These are phyloP conservation scores for Dichotomopilus funicola DNA, from an alignment of 2,329 filamentous ascomycete species.

Conservation along the genomic window DNA sequence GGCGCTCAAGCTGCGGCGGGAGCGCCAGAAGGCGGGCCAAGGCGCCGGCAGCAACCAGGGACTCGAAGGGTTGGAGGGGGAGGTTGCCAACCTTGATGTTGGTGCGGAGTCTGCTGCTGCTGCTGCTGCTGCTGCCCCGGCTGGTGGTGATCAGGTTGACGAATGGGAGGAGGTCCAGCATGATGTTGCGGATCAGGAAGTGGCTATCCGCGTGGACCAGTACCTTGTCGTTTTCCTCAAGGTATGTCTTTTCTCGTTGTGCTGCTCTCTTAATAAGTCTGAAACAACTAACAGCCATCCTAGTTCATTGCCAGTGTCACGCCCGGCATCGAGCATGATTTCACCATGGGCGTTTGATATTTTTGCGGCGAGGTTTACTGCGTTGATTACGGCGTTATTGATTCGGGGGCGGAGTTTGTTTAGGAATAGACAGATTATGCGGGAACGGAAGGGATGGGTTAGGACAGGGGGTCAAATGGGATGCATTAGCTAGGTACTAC, in stretches of 20 bases:
- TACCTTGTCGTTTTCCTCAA: conserved; percentile 84
- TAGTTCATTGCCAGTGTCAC: conserved; percentile 82
- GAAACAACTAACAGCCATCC: conserved; percentile 23
- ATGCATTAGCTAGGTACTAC: background rate
- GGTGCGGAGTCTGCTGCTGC: conserved; percentile 60
- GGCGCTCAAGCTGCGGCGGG: conserved; percentile 78
- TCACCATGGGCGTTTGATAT: conserved; percentile 82
- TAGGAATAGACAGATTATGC: background rate
- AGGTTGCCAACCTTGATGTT: conserved; percentile 61
- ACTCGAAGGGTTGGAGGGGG: conserved; percentile 81
- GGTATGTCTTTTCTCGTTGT: conserved; percentile 36
- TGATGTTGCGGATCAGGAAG: conserved; percentile 61
- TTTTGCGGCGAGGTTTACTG: background rate
- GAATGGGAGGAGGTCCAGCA: conserved; percentile 62
- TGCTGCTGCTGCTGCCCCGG: conserved; percentile 47
- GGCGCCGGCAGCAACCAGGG: conserved; percentile 46
- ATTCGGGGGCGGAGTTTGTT: background rate
- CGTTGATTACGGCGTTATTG: background rate
- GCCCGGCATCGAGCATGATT: conserved; percentile 95
- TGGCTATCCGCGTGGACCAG: conserved; percentile 80
- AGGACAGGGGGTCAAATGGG: conserved; percentile 2
- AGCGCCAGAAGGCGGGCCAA: conserved; percentile 65
- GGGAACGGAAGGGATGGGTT: conserved; percentile 1
- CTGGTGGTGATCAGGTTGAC: conserved; percentile 45
- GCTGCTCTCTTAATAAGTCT: background rate